Evolutionary conservation across 768 basidiomycete genomes (phyloP).

Genomic region (Rhizopogon sp.): DNA sequence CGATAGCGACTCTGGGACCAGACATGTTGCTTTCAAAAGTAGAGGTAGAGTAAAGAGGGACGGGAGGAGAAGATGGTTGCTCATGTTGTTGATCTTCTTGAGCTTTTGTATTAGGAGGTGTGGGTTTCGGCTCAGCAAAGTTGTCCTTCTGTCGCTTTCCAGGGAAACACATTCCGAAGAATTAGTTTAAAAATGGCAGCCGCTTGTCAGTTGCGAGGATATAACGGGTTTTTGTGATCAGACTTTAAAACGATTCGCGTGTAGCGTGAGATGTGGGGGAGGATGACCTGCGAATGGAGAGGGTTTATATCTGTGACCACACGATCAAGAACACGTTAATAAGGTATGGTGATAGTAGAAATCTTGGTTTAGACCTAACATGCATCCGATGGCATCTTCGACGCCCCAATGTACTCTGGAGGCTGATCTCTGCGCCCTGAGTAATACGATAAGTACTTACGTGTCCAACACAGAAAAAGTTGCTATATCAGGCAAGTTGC

Average conservation of each 20-base stretch:
- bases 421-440: background rate
- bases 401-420: background rate
- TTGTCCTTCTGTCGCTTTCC: conserved; percentile 31
- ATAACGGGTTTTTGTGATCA: background rate
- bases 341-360: background rate
- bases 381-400: background rate
- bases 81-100: conserved; percentile 1
- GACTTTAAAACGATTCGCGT: conserved; percentile 3
- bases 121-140: conserved; percentile 24
- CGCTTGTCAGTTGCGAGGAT: conserved; percentile 6
- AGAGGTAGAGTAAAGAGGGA: conserved; percentile 1
- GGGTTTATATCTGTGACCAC: conserved; percentile 3
- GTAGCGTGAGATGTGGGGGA: conserved; percentile 20
- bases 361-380: conserved; percentile 2
- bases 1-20: conserved; percentile 36
- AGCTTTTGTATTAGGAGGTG: conserved; percentile 11
- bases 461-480: background rate
- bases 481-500: background rate
- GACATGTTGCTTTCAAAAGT: conserved; percentile 8
- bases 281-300: conserved; percentile 8
- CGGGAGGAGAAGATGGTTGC: conserved; percentile 1
- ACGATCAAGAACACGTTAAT: conserved; percentile 12
- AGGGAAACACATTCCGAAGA: conserved; percentile 32
- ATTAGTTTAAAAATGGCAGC: background rate
- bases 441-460: background rate